Conservation (phyloP, 2,329 filamentous ascomycete genomes). For the Claviceps humidiphila region DNA sequence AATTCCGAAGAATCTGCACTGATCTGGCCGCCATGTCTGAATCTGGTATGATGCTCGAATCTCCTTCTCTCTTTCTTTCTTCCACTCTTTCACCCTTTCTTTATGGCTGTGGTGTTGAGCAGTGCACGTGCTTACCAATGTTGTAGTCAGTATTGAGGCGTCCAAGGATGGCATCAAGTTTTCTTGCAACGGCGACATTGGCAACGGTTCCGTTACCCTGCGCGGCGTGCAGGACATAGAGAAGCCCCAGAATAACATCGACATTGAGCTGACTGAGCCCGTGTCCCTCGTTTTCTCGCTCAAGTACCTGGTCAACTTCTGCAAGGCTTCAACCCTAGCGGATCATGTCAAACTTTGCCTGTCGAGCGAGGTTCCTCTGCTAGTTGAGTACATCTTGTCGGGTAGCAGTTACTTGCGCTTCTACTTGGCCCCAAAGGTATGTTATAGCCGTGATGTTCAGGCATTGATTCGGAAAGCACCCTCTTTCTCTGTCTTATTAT, state of each 20-base stretch:
- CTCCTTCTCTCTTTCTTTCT: background rate
- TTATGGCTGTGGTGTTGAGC: background rate
- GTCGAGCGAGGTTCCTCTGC: conserved; percentile 87
- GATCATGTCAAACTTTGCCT: conserved; percentile 78
- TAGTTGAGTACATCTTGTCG: conserved; percentile 78
- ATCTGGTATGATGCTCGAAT: conserved; percentile 53
- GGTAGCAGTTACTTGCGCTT: conserved; percentile 86
- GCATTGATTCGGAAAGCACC: background rate
- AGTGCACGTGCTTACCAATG: background rate
- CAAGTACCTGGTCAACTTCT: conserved; percentile 99
- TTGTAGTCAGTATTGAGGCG: conserved; percentile 79
- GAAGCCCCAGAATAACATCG: conserved; percentile 72
- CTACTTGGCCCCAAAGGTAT: conserved; percentile 95
- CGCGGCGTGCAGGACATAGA: conserved; percentile 81
- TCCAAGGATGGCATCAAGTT: conserved; percentile 97
- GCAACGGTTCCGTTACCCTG: conserved; percentile 84
- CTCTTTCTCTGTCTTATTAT: background rate
- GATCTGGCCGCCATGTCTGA: conserved; percentile 89
- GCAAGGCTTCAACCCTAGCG: conserved; percentile 86
- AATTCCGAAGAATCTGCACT: conserved; percentile 91
- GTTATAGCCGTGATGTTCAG: conserved; percentile 12
- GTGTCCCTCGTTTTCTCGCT: conserved; percentile 94
- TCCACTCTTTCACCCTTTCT: background rate
- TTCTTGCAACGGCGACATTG: conserved; percentile 84
- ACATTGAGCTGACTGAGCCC: conserved; percentile 83